phyloP scores from a whole-genome alignment of 345 rosid genomes.

The Populus tremula region DNA sequence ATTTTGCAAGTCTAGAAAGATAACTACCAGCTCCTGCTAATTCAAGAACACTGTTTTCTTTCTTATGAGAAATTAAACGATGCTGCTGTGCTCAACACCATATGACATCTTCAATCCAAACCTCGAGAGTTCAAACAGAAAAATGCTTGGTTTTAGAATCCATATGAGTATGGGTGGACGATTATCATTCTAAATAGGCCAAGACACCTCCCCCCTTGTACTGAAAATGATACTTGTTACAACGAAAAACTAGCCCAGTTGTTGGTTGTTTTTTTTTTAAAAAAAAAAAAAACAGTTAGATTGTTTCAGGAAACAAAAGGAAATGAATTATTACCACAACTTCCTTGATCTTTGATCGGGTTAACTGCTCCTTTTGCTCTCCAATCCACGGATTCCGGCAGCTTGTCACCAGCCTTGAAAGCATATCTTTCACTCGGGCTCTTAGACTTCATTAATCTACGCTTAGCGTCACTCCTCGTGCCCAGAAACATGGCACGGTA shows the following conservation, averaged over 20 bases:
- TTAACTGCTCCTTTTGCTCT: conserved; percentile 15
- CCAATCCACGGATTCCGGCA: conserved; percentile 21
- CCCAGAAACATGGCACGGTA: conserved; percentile 20
- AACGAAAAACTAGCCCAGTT: not conserved
- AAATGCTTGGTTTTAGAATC: not conserved
- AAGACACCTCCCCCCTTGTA: not conserved
- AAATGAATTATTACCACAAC: conserved; percentile 15
- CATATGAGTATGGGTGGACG: too few species aligned
- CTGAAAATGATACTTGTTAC: not conserved
- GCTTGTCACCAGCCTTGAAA: conserved; percentile 5
- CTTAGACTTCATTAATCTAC: conserved; percentile 10
- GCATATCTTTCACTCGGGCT: conserved; percentile 20
- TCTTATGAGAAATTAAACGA: too few species aligned
- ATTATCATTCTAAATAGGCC: not conserved
- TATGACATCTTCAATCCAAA: not conserved
- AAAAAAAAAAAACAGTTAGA: not conserved
- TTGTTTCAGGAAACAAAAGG: too few species aligned
- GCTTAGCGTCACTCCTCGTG: conserved; percentile 9
- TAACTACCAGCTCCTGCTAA: not conserved
- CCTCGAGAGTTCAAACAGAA: not conserved
- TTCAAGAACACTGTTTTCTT: not conserved
- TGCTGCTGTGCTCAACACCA: not conserved
- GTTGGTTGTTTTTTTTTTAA: not conserved
- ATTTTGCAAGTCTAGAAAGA: not conserved
- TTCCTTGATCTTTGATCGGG: conserved; percentile 29